Evolutionary conservation across 768 basidiomycete species (phyloP).

Genomic region (Pleurotus citrinopileatus): DNA sequence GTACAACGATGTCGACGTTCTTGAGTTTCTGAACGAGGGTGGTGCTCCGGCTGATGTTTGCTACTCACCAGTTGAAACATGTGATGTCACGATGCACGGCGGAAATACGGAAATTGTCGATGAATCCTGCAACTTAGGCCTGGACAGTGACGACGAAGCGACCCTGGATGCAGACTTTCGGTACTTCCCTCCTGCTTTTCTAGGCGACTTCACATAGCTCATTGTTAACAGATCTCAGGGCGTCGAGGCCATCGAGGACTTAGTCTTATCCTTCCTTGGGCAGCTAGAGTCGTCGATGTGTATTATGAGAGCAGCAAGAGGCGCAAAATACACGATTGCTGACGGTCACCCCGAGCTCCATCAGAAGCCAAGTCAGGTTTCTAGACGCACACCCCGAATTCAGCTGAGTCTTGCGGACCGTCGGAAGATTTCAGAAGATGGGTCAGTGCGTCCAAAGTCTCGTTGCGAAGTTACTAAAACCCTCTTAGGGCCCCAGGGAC

Average conservation of each 20-base stretch:
- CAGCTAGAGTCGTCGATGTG: conserved; percentile 21
- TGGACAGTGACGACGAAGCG: conserved; percentile 3
- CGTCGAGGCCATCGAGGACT: conserved; percentile 21
- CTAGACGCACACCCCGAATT: conserved; percentile 10
- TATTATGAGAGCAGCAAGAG: conserved; percentile 9
- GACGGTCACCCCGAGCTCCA: conserved; percentile 2
- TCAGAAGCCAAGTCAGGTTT: not conserved
- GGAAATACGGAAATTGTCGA: conserved; percentile 1
- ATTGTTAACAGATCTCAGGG: conserved; percentile 6
- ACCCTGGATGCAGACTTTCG: not conserved
- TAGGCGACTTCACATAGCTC: not conserved
- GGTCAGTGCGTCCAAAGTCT: conserved; percentile 1
- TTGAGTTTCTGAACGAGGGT: not conserved
- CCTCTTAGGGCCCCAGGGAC: conserved; percentile 7
- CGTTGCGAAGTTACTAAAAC: not conserved
- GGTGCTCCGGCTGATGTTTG: not conserved
- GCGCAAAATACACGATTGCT: not conserved
- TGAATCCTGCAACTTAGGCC: not conserved
- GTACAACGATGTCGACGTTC: not conserved
- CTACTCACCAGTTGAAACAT: not conserved
- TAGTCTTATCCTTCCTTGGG: conserved; percentile 27
- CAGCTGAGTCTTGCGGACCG: conserved; percentile 14
- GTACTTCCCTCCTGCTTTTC: not conserved
- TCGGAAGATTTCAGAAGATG: conserved; percentile 9
- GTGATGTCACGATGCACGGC: not conserved